Conservation (phyloP, 2,329 filamentous ascomycete genomes). For the Chrysoporthe austroafricana region DNA sequence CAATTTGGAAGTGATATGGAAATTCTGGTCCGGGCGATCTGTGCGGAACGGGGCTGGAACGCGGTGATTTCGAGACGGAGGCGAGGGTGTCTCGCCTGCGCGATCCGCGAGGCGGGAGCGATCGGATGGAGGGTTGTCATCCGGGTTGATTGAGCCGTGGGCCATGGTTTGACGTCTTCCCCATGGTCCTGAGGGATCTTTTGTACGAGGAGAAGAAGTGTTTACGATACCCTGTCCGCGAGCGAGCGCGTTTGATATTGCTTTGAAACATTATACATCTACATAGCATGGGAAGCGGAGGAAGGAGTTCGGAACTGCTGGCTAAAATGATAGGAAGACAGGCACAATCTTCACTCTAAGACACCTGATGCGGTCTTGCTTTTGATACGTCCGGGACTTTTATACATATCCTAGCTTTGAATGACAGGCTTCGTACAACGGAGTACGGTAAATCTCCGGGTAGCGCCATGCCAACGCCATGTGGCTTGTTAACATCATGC, state of each 20-base stretch:
- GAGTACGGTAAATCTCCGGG: neutral
- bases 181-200: neutral
- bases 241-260: conserved; percentile 17
- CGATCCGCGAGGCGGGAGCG: conserved; percentile 74
- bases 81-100: conserved; percentile 73
- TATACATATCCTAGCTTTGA: neutral
- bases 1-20: conserved; percentile 69
- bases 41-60: conserved; percentile 74
- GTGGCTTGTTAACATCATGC: neutral
- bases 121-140: conserved; percentile 72
- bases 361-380: neutral
- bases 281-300: neutral
- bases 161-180: neutral
- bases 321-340: neutral
- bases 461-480: neutral
- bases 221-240: conserved; percentile 24
- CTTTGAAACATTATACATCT: neutral
- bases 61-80: conserved; percentile 70
- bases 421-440: neutral
- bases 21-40: conserved; percentile 72
- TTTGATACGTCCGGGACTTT: neutral
- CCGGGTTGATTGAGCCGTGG: conserved; percentile 52
- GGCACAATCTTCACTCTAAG: conserved; percentile 6
- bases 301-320: neutral
- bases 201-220: conserved; percentile 1